Evolutionary conservation across 805 yeast species (phyloP).

Genomic region (Groenewaldozyma tartarivorans): DNA sequence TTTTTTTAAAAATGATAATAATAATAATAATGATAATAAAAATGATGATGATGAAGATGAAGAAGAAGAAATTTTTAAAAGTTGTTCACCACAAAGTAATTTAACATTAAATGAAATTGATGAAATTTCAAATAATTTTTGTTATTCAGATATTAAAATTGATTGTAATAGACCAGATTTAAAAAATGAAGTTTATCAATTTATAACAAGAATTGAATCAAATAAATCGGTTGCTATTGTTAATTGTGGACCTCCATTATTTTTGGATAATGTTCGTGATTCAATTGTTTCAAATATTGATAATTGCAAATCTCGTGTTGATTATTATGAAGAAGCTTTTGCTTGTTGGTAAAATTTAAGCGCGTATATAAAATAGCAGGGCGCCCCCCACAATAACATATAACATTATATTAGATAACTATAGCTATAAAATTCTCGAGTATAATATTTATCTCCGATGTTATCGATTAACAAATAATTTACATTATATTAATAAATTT

Average conservation of each 20-base stretch:
- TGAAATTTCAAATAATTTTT: no score
- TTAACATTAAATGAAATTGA: not conserved
- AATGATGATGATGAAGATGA: not conserved
- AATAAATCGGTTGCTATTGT: constrained; percentile 35
- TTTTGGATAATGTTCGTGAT: constrained; percentile 46
- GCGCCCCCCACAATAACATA: no score
- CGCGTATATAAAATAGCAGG: no score
- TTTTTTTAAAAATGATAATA: not conserved
- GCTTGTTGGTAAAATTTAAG: no score
- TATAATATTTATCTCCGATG: no score
- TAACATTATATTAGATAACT: no score
- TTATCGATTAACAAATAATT: no score
- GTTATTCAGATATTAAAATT: not conserved
- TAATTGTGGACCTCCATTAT: constrained; percentile 49
- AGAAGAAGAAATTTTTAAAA: not conserved
- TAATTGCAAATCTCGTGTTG: constrained; percentile 15
- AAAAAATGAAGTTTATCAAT: constrained; percentile 6
- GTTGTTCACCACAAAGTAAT: not conserved
- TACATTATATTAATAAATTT: no score
- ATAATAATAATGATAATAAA: not conserved
- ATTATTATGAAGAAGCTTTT: constrained; percentile 29
- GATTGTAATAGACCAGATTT: constrained; percentile 8
- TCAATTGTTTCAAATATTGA: constrained; percentile 23
- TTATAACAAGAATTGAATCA: constrained; percentile 19
- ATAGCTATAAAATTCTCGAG: no score